Evolutionary conservation across 257 asterid species (phyloP).

Genomic region (Lycium barbarum): DNA sequence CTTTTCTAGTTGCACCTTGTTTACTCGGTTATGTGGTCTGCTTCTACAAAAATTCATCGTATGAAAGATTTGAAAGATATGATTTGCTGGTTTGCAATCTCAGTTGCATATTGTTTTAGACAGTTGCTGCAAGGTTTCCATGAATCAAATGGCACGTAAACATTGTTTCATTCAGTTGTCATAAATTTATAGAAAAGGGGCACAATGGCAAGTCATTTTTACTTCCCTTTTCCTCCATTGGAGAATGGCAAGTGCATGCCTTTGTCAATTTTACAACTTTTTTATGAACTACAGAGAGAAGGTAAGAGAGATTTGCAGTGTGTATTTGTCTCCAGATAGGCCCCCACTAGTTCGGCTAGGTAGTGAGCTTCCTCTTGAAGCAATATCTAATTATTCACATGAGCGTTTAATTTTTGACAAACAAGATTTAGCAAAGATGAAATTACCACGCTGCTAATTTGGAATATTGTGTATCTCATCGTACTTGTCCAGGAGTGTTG

Average conservation of each 20-base stretch:
- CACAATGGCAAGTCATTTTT: not conserved
- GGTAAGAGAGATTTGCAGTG: not conserved
- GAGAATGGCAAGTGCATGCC: not conserved
- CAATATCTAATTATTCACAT: not conserved
- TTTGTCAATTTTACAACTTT: not conserved
- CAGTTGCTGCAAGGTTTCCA: not conserved
- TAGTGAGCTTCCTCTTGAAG: not conserved
- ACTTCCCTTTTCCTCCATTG: not conserved
- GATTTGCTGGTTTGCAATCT: conserved; percentile 10
- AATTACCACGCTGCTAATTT: not conserved
- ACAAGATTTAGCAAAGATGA: not conserved
- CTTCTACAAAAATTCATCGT: not conserved
- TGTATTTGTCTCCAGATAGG: not conserved
- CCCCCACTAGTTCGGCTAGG: not conserved
- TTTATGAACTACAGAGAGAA: not conserved
- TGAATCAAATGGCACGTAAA: not conserved
- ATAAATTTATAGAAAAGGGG: not conserved
- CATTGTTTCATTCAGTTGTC: not conserved
- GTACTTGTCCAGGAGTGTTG: not conserved
- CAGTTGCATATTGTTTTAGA: conserved; percentile 7
- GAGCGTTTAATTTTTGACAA: not conserved
- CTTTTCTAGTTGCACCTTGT: not conserved
- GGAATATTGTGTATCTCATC: not conserved
- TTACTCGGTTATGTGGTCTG: not conserved
- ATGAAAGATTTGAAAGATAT: not conserved